Evolutionary conservation across 2,329 filamentous ascomycete species (phyloP).

Genomic region (Cercospora janseana): DNA sequence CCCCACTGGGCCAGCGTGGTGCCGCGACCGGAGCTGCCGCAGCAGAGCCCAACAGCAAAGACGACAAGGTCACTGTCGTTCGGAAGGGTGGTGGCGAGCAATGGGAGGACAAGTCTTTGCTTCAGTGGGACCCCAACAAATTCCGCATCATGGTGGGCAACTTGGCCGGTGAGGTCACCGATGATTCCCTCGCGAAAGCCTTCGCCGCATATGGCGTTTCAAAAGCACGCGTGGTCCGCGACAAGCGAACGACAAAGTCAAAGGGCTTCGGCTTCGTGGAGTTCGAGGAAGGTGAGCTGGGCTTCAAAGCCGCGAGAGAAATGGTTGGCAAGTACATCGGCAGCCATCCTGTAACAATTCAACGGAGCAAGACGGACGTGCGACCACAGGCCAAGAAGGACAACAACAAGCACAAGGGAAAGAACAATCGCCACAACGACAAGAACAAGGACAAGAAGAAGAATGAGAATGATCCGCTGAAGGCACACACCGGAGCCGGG

Average conservation of each 20-base stretch:
- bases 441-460: slow-evolving; percentile 43
- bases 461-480: slow-evolving; percentile 36
- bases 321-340: slow-evolving; percentile 99
- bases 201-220: slow-evolving; percentile 89
- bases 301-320: slow-evolving; percentile 92
- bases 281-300: slow-evolving; percentile 92
- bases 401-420: slow-evolving; percentile 38
- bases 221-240: slow-evolving; percentile 88
- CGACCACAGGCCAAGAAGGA: slow-evolving; percentile 64
- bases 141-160: slow-evolving; percentile 96
- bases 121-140: slow-evolving; percentile 95
- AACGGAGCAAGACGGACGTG: slow-evolving; percentile 89
- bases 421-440: slow-evolving; percentile 55
- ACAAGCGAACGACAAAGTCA: slow-evolving; percentile 94
- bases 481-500: slow-evolving; percentile 38
- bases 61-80: slow-evolving; percentile 63
- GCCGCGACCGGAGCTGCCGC: slow-evolving; percentile 11
- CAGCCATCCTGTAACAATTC: slow-evolving; percentile 77
- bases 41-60: slow-evolving; percentile 19
- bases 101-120: slow-evolving; percentile 82
- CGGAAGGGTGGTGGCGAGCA: slow-evolving; percentile 86
- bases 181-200: slow-evolving; percentile 91
- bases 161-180: slow-evolving; percentile 92
- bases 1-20: slow-evolving; percentile 24
- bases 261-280: slow-evolving; percentile 96